phyloP scores from a whole-genome alignment of 108 stramenopile species.

The Schizochytrium sp. region DNA sequence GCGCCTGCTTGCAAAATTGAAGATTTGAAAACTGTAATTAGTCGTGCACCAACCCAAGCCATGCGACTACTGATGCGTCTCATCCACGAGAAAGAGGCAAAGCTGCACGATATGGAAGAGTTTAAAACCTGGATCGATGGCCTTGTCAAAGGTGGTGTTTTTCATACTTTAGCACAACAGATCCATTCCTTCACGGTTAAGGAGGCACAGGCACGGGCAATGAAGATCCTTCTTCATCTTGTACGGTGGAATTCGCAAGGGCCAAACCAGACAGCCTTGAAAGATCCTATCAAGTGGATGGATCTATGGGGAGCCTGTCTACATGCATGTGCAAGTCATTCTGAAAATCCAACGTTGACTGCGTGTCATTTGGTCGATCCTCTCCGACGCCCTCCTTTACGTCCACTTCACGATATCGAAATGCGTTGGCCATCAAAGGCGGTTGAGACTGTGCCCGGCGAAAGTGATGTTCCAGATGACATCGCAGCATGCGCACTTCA shows the following conservation, averaged over 20 bases:
- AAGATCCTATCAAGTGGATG: not conserved
- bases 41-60: not conserved
- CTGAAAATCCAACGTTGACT: not conserved
- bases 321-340: not conserved
- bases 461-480: not conserved
- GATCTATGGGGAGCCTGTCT: not conserved
- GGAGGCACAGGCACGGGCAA: not conserved
- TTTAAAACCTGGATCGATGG: not conserved
- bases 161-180: not conserved
- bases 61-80: not conserved
- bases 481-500: not conserved
- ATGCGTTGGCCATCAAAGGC: not conserved
- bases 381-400: not conserved
- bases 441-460: not conserved
- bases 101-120: not conserved
- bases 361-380: not conserved
- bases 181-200: not conserved
- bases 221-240: not conserved
- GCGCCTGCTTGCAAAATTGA: not conserved
- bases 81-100: not conserved
- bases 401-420: not conserved
- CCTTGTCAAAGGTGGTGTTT: not conserved
- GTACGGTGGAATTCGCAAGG: not conserved
- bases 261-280: not conserved
- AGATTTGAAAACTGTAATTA: not conserved